These are phyloP conservation scores for Amanita thiersii DNA, from an alignment of 768 basidiomycete genomes.

Conservation along the genomic window DNA sequence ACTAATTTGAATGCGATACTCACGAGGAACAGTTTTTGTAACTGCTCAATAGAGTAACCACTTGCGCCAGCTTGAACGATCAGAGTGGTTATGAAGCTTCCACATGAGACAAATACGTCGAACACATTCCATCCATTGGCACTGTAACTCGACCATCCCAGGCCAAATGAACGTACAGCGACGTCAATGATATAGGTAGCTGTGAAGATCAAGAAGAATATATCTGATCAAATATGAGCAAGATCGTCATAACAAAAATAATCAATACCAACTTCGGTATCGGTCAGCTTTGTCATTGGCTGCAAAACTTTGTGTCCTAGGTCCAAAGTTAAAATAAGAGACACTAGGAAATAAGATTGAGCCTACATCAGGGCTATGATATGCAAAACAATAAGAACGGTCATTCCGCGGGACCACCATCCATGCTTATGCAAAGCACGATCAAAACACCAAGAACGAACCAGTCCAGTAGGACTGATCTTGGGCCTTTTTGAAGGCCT, in stretches of 20 bases:
- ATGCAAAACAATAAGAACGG: constrained; percentile 70
- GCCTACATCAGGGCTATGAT: constrained; percentile 77
- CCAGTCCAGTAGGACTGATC: constrained; percentile 36
- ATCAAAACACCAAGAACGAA: constrained; percentile 86
- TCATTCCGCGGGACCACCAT: constrained; percentile 83
- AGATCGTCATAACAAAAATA: background rate
- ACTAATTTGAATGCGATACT: constrained; percentile 92
- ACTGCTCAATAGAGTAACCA: constrained; percentile 49
- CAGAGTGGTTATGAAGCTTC: constrained; percentile 79
- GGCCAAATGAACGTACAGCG: constrained; percentile 66
- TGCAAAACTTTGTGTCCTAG: constrained; percentile 75
- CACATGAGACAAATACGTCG: constrained; percentile 72
- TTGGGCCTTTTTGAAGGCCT: constrained; percentile 79
- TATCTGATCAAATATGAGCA: constrained; percentile 37
- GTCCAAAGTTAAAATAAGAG: constrained; percentile 8
- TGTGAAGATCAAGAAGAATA: constrained; percentile 69
- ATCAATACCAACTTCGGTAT: constrained; percentile 45
- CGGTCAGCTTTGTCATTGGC: constrained; percentile 39
- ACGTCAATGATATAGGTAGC: constrained; percentile 73
- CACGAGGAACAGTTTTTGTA: constrained; percentile 89
- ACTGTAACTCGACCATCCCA: constrained; percentile 80
- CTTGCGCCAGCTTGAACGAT: constrained; percentile 49
- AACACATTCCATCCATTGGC: constrained; percentile 94
- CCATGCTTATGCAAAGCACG: constrained; percentile 89
- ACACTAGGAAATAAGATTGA: background rate